Evolutionary conservation across 345 rosid species (phyloP), one percentile per base, ranked within the genome.

Genomic region (Lumnitzera littorea): DNA sequence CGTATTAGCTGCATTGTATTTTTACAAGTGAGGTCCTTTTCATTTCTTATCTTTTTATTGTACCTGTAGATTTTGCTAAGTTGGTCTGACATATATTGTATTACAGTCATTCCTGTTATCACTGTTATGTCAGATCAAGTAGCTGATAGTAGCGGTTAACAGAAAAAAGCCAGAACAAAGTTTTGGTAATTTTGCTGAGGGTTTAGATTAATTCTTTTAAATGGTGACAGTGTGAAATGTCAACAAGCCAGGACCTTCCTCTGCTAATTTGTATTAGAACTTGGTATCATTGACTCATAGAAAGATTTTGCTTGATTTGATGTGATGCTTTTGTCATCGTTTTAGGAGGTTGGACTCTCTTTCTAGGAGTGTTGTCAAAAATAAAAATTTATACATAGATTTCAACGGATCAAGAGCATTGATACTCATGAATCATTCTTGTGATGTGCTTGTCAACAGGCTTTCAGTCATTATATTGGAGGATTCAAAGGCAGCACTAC

Each of bases 381-480:
- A 20, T 20, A 20, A 20, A 20, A 20, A 20, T 20, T 20, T 20
- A 20, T 20, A 54, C n/a, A 53, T 58, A 11, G 2, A 3, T 15
- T 53, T 56, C 12, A 61, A 25, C 24, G 61, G 60, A 63, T n/a
- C 36, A 29, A 29, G 36, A 16, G 58, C 51, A 24, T 47, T 52
- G 25, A 0, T 0, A 20, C 11, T 13, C 49, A 15, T 72, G 51
- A 20, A 11, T 36, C 67, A 57, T 67, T 20, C n/a, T 54, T 52
- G n/a, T 48, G 36, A 58, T 66, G 27, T 70, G 36, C 36, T 0
- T 29, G 7, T 73, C 70, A 29, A 65, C 84, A 90, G 99, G 90
- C 73, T 88, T 69, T 86, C 99, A 29, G 70, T 76, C 63, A 56
- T 77, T 70, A 68, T 90, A 58, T 76, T 94, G 81, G 82, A 69